Evolutionary conservation across 2,329 filamentous ascomycete genomes (phyloP).

Genomic region (Trichoderma semiorbis): DNA sequence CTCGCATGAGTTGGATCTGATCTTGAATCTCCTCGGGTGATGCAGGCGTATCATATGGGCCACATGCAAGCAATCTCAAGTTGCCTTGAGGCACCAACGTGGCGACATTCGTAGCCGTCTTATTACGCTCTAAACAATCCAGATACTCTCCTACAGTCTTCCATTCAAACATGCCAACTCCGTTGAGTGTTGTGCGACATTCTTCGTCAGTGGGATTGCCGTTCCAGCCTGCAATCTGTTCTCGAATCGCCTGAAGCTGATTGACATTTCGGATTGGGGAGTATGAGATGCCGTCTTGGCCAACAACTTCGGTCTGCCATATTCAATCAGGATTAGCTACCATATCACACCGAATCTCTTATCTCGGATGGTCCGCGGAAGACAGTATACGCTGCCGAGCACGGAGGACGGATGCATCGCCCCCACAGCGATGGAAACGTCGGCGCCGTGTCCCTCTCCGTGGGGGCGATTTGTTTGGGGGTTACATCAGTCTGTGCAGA

Average conservation of each 20-base stretch:
- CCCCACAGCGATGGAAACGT: background rate
- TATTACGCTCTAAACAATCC: slow-evolving; percentile 24
- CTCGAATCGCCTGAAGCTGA: slow-evolving; percentile 23
- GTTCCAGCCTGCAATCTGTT: slow-evolving; percentile 27
- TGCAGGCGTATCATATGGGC: slow-evolving; percentile 24
- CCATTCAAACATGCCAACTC: slow-evolving; percentile 24
- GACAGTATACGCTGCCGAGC: background rate
- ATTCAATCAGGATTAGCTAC: background rate
- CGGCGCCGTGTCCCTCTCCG: background rate
- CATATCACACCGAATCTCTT: background rate
- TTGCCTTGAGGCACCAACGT: slow-evolving; percentile 27
- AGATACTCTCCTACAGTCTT: slow-evolving; percentile 25
- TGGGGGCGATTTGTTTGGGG: slow-evolving; percentile 4
- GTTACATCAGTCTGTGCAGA: background rate
- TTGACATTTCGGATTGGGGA: slow-evolving; percentile 21
- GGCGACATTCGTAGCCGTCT: slow-evolving; percentile 26
- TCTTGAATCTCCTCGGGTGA: slow-evolving; percentile 22
- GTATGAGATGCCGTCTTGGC: slow-evolving; percentile 27
- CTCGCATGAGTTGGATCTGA: slow-evolving; percentile 22
- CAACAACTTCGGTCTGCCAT: slow-evolving; percentile 24
- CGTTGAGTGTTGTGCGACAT: slow-evolving; percentile 20
- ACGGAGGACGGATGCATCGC: background rate
- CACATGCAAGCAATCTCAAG: slow-evolving; percentile 24
- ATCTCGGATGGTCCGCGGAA: background rate
- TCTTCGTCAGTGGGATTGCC: slow-evolving; percentile 26